Evolutionary conservation across 2,329 filamentous ascomycete genomes (phyloP).

Genomic region (Clonostachys rosea): DNA sequence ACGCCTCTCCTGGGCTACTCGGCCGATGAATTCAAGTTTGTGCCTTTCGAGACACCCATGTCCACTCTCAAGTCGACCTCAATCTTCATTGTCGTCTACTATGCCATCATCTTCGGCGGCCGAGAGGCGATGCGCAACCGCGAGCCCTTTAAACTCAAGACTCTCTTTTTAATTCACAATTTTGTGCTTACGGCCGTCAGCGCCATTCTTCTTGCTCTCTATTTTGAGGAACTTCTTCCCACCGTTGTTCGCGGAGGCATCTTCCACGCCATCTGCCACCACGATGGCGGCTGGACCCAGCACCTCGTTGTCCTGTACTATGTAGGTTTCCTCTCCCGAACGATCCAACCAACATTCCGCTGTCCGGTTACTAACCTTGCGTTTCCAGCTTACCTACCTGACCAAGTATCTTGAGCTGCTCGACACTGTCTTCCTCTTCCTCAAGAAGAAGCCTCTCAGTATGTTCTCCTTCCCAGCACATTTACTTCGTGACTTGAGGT

Average conservation of each 20-base stretch:
- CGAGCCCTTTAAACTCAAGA: slow-evolving; percentile 80
- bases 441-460: slow-evolving; percentile 98
- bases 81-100: slow-evolving; percentile 82
- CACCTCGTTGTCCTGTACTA: slow-evolving; percentile 94
- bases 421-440: slow-evolving; percentile 93
- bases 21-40: slow-evolving; percentile 81
- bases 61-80: slow-evolving; percentile 82
- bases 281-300: slow-evolving; percentile 85
- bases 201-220: slow-evolving; percentile 73
- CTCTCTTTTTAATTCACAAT: slow-evolving; percentile 94
- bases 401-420: slow-evolving; percentile 96
- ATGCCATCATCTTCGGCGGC: slow-evolving; percentile 88
- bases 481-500: too few relatives aligned
- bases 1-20: slow-evolving; percentile 74
- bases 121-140: slow-evolving; percentile 88
- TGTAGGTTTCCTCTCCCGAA: slow-evolving; percentile 47
- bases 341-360: background rate
- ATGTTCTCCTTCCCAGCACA: slow-evolving; percentile 6
- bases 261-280: slow-evolving; percentile 83
- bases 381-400: slow-evolving; percentile 81
- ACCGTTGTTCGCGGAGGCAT: slow-evolving; percentile 76
- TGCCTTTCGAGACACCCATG: slow-evolving; percentile 77
- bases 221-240: slow-evolving; percentile 85
- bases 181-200: slow-evolving; percentile 88
- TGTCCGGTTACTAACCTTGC: slow-evolving; percentile 27